Evolutionary conservation across 345 rosid species (phyloP).

Genomic region (Psidium guajava): DNA sequence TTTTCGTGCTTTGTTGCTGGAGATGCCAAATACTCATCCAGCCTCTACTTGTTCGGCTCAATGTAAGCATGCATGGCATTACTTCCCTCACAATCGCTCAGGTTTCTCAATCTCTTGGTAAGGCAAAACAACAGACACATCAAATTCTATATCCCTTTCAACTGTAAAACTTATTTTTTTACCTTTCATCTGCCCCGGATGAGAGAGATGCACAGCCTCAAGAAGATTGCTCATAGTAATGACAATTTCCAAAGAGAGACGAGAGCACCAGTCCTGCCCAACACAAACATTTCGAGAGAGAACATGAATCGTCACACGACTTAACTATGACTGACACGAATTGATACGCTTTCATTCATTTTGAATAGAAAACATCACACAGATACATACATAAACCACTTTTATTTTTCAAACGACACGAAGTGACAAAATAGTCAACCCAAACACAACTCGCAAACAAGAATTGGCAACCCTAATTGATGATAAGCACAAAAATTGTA

Average conservation of each 20-base stretch:
- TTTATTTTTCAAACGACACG: not conserved
- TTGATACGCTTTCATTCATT: not conserved
- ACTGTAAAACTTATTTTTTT: not conserved
- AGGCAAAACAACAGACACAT: not conserved
- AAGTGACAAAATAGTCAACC: not conserved
- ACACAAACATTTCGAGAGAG: not conserved
- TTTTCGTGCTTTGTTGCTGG: not conserved
- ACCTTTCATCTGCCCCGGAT: not conserved
- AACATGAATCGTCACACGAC: not conserved
- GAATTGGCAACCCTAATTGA: not conserved
- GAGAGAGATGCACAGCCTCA: not conserved
- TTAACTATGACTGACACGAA: not conserved
- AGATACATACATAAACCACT: not conserved
- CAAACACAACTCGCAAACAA: not conserved
- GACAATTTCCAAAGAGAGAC: not conserved
- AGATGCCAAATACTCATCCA: rapidly evolving
- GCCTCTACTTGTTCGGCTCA: not conserved
- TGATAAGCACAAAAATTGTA: not conserved
- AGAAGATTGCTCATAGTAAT: not conserved
- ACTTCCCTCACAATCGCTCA: not conserved
- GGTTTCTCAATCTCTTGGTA: not conserved
- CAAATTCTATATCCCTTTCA: not conserved
- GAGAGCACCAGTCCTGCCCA: not conserved
- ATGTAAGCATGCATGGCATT: not conserved
- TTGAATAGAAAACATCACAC: not conserved